Percentiles rank a stretch among this genome's conserved stretches.
These are phyloP conservation scores for Apiotrichum siamense DNA, from an alignment of 1,284 basidiomycete species.

Conservation along the genomic window DNA sequence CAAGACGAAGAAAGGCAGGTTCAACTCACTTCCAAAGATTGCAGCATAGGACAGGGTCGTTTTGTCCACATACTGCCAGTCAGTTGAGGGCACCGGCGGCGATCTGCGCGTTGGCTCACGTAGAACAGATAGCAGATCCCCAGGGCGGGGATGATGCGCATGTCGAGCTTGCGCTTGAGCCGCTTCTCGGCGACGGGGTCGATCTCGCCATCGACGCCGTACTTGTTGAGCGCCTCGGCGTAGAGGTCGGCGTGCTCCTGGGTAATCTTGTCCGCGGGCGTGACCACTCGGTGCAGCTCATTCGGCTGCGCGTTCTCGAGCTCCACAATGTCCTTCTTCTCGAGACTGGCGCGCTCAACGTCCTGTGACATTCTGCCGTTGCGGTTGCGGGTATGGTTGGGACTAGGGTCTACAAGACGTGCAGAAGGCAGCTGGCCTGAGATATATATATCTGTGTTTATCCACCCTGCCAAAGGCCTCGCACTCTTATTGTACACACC, in stretches of 20 bases:
- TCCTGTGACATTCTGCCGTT: background rate
- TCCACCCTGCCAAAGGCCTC: too few species aligned
- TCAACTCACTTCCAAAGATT: slow-evolving; percentile 28
- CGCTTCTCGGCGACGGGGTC: slow-evolving; percentile 36
- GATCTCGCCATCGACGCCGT: slow-evolving; percentile 35
- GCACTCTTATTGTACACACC: too few species aligned
- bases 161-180: slow-evolving; percentile 36
- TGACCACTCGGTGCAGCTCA: too few species aligned
- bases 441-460: too few species aligned
- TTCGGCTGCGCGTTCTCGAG: background rate
- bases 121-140: slow-evolving; percentile 44
- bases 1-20: too few species aligned
- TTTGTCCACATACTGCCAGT: slow-evolving; percentile 35
- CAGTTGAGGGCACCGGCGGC: background rate
- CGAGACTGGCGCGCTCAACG: background rate
- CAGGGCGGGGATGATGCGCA: slow-evolving; percentile 34
- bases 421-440: too few species aligned
- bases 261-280: background rate
- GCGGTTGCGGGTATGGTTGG: too few species aligned
- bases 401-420: too few species aligned
- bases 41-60: slow-evolving; percentile 44
- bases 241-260: slow-evolving; percentile 34
- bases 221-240: slow-evolving; percentile 37
- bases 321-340: background rate
- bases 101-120: too few species aligned